Evolutionary conservation across 352 stramenopile species (phyloP).

Genomic region (Globisporangium parvum): DNA sequence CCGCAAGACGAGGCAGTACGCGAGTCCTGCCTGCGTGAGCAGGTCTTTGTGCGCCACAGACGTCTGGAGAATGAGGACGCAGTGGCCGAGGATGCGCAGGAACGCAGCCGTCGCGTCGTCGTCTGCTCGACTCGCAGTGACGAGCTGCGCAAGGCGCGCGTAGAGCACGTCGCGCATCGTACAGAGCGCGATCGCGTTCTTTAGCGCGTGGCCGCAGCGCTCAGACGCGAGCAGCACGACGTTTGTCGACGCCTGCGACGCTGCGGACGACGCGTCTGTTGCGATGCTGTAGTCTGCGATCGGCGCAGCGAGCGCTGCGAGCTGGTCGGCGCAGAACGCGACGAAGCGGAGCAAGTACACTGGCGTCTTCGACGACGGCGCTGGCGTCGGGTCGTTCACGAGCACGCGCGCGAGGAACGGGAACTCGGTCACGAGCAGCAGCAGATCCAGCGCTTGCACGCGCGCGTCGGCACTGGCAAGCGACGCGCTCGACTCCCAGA

Average conservation of each 20-base stretch:
- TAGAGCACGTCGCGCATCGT: slow-evolving; percentile 61
- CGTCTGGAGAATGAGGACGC: slow-evolving; percentile 60
- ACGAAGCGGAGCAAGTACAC: slow-evolving; percentile 36
- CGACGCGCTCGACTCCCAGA: slow-evolving; percentile 19
- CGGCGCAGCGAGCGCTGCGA: slow-evolving; percentile 42
- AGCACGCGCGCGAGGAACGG: slow-evolving; percentile 43
- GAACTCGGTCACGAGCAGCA: slow-evolving; percentile 60
- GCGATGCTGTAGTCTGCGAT: slow-evolving; percentile 39
- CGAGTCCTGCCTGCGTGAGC: slow-evolving; percentile 65
- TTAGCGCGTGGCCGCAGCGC: slow-evolving; percentile 62
- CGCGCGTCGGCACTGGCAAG: slow-evolving; percentile 17
- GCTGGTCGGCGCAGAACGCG: slow-evolving; percentile 44
- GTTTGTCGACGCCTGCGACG: slow-evolving; percentile 32
- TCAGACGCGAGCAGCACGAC: slow-evolving; percentile 70
- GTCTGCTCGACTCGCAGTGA: slow-evolving; percentile 7
- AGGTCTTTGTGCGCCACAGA: slow-evolving; percentile 76
- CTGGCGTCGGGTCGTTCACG: slow-evolving; percentile 19
- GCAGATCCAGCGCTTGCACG: slow-evolving; percentile 36
- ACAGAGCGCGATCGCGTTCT: slow-evolving; percentile 55
- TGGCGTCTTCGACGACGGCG: slow-evolving; percentile 1
- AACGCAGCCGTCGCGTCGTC: slow-evolving; percentile 17
- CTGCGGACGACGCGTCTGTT: not conserved
- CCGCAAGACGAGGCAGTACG: slow-evolving; percentile 61
- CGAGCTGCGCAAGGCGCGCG: slow-evolving; percentile 14
- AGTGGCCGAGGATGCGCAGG: slow-evolving; percentile 41